phyloP scores from a whole-genome alignment of 1,284 basidiomycete species.

The Rhodotorula sp. region DNA sequence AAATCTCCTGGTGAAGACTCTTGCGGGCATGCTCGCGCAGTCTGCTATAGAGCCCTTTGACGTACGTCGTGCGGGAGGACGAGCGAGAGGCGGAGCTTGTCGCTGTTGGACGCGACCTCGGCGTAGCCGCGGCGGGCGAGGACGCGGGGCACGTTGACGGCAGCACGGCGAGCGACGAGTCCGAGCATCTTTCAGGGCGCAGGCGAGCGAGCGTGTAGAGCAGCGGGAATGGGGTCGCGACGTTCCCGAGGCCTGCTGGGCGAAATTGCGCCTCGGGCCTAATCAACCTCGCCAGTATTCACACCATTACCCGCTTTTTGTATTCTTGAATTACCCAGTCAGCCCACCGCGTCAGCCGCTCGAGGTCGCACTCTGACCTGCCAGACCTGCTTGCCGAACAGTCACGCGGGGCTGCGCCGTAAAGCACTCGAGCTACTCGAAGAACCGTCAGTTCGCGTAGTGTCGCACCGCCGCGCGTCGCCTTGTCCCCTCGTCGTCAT shows the following conservation, averaged over 20 bases:
- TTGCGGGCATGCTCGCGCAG: neutral
- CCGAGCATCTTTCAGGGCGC: neutral
- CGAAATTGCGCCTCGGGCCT: no score
- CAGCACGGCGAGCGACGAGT: slow-evolving; percentile 20
- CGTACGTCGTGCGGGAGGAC: slow-evolving; percentile 88
- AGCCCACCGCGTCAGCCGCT: neutral
- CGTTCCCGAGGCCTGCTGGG: neutral
- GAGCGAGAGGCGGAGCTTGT: slow-evolving; percentile 84
- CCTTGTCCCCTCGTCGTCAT: slow-evolving; percentile 3
- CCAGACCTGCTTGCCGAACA: neutral
- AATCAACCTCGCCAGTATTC: neutral
- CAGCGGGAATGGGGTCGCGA: neutral
- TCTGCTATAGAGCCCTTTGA: neutral
- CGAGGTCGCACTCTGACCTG: neutral
- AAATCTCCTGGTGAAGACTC: no score
- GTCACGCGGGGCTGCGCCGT: neutral
- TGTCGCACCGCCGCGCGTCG: neutral
- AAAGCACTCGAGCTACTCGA: no score
- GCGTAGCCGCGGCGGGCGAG: slow-evolving; percentile 60
- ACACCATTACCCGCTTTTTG: neutral
- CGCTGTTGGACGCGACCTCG: slow-evolving; percentile 61
- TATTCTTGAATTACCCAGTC: neutral
- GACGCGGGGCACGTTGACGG: slow-evolving; percentile 15
- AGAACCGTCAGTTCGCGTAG: no score
- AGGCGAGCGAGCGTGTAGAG: neutral